Evolutionary conservation across 495 filamentous ascomycete genomes (phyloP).

Genomic region (Podospora anserina): DNA sequence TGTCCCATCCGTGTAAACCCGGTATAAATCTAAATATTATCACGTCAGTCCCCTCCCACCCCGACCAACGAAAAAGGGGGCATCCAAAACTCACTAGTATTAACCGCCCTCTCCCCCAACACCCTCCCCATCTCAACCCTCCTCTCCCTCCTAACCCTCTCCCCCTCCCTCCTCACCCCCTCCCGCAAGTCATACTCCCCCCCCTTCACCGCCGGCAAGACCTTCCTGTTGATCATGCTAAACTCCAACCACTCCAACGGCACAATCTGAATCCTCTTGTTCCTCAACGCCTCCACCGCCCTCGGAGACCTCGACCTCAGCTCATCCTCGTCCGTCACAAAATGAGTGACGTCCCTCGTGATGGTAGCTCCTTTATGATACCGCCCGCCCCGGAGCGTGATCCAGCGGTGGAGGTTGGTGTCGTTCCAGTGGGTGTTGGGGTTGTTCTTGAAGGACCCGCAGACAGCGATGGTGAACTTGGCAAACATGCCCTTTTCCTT

Average conservation of each 20-base stretch:
- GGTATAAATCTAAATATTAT: background rate
- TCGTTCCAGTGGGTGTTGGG: slow-evolving; percentile 7
- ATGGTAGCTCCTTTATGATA: background rate
- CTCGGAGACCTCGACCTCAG: background rate
- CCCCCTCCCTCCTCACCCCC: background rate
- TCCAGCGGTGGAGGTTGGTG: slow-evolving; percentile 1
- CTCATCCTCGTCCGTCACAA: slow-evolving; percentile 2
- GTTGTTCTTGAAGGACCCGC: background rate
- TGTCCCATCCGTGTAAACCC: background rate
- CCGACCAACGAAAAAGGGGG: background rate
- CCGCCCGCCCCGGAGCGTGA: slow-evolving; percentile 2
- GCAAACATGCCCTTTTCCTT: background rate
- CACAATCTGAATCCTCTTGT: background rate
- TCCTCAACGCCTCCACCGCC: background rate
- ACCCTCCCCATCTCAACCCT: background rate
- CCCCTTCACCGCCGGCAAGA: background rate
- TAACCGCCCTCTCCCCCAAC: slow-evolving; percentile 6
- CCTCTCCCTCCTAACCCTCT: slow-evolving; percentile 1
- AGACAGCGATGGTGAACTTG: slow-evolving; percentile 4
- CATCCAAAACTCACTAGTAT: slow-evolving; percentile 5
- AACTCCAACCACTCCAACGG: slow-evolving; percentile 9
- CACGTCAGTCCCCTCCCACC: background rate
- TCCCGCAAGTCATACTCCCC: slow-evolving; percentile 1
- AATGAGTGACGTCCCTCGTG: background rate
- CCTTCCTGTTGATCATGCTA: slow-evolving; percentile 9